Base-by-base conservation (phyloP, 768 basidiomycete genomes). In the Agrocybe chaxingu region DNA sequence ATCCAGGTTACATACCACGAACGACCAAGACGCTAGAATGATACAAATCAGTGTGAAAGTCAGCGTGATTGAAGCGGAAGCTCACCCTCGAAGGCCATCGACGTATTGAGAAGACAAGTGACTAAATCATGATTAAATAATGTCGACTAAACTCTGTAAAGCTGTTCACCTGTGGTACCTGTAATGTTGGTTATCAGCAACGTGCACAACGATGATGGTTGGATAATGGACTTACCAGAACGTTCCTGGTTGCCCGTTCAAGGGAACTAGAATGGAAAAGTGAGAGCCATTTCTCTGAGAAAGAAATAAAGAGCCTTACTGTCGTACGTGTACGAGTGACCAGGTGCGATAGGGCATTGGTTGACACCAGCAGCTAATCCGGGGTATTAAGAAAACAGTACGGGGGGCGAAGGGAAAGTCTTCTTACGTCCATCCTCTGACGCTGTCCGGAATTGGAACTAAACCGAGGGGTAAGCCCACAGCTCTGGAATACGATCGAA, bases 381-480 rank as follows among this genome's bases (percentile, higher is more conserved):
- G 47, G 59, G 57, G 36, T 66, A 58, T 16, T 57, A 62, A 42
- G 61, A 24, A 59, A 2, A 18, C 24, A 13, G 13, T 44, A 4
- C 36, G 33, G 33, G 7, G 33, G 33, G 7, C 10, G 40, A 36
- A 31, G 38, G 13, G 10, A 38, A 7, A 13, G 7, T 11, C 11
- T 33, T 6, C 60, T 43, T 54, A 63, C 67, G 64, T 6, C 79
- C 79, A 42, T 81, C 79, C 42, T 73, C 76, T 32, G 71, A 65
- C 3, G 72, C 73, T 4, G 74, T 72, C 33, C 69, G 62, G 42
- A 69, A 60, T 63, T 79, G 79, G 58, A 73, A 74, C 63, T 66
- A 36, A 30, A 38, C 37, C 37, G 48, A 8, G 49, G 12, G 29
- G 16, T 8, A 10, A 13, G 47, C 31, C 2, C 16, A 4, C 35